Conservation (phyloP, 495 filamentous ascomycete genomes). For the Hamigera avellanea region DNA sequence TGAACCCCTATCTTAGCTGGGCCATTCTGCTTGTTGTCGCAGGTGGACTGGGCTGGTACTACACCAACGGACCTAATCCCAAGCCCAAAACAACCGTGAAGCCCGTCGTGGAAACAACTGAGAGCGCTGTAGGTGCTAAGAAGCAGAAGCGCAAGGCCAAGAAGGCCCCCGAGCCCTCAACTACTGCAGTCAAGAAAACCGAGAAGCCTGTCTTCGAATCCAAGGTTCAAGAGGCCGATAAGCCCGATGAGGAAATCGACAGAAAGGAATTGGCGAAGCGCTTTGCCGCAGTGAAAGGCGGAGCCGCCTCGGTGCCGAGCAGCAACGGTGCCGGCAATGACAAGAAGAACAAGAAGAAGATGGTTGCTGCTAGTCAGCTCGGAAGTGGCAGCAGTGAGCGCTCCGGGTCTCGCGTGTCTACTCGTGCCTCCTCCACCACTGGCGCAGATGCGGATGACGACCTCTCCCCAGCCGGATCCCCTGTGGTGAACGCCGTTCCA, state of each 20-base stretch:
- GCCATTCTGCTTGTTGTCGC: constrained; percentile 41
- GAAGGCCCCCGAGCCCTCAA: constrained; percentile 20
- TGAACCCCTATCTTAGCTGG: constrained; percentile 45
- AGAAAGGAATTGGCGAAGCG: constrained; percentile 65
- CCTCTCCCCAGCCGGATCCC: constrained; percentile 53
- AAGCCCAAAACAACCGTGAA: constrained; percentile 23
- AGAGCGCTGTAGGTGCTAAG: constrained; percentile 20
- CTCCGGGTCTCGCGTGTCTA: constrained; percentile 35
- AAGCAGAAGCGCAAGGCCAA: constrained; percentile 34
- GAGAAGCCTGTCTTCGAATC: constrained; percentile 29
- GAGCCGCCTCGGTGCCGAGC: constrained; percentile 37
- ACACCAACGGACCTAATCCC: constrained; percentile 26
- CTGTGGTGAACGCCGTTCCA: constrained; percentile 32
- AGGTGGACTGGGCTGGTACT: constrained; percentile 37
- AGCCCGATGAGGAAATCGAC: constrained; percentile 48
- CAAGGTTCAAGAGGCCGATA: constrained; percentile 22
- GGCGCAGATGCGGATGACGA: constrained; percentile 78
- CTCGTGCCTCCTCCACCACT: constrained; percentile 55
- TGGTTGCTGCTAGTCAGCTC: constrained; percentile 11
- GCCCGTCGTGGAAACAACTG: constrained; percentile 23
- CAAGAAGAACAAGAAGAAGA: constrained; percentile 51
- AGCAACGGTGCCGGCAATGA: constrained; percentile 13
- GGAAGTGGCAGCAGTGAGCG: constrained; percentile 23
- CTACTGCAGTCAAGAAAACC: constrained; percentile 14
- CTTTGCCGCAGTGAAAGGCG: constrained; percentile 52